These are phyloP conservation scores for Fusarium sp. DNA, from an alignment of 2,329 filamentous ascomycete genomes.

Conservation along the genomic window DNA sequence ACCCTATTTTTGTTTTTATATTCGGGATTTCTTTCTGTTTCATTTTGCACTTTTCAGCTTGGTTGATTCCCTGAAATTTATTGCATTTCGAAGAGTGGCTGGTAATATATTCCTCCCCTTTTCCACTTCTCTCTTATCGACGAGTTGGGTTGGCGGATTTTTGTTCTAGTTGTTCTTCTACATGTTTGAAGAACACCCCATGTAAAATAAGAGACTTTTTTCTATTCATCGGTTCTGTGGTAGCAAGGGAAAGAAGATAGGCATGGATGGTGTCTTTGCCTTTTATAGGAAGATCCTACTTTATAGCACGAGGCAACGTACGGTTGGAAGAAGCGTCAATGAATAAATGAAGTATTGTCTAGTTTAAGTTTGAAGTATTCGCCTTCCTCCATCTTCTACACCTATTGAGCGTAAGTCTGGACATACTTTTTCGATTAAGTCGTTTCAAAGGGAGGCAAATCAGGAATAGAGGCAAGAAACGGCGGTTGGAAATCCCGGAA, in stretches of 20 bases:
- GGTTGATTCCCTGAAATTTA: slow-evolving; percentile 17
- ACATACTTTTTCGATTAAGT: background rate
- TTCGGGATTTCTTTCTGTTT: slow-evolving; percentile 16
- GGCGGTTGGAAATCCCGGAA: background rate
- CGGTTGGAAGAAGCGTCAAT: slow-evolving; percentile 35
- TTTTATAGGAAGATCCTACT: slow-evolving; percentile 29
- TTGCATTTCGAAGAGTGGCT: slow-evolving; percentile 20
- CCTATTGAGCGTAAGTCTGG: background rate
- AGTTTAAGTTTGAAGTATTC: background rate
- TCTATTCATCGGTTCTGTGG: slow-evolving; percentile 18
- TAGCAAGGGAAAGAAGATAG: slow-evolving; percentile 2
- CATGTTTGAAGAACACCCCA: slow-evolving; percentile 29
- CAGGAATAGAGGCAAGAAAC: background rate
- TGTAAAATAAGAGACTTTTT: slow-evolving; percentile 38
- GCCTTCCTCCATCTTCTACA: background rate
- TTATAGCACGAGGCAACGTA: slow-evolving; percentile 20
- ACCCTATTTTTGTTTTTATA: slow-evolving; percentile 26
- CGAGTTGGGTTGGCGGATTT: slow-evolving; percentile 16
- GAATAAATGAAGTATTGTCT: slow-evolving; percentile 44
- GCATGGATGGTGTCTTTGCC: slow-evolving; percentile 11
- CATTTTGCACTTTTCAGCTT: slow-evolving; percentile 23
- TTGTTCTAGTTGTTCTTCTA: slow-evolving; percentile 34
- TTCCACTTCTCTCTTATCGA: slow-evolving; percentile 16
- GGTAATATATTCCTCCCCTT: background rate
- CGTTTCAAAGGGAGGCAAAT: background rate